Evolutionary conservation across 1,284 basidiomycete species (phyloP), one percentile per base, ranked within the genome.

Genomic region (Hypsizygus ulmarius): DNA sequence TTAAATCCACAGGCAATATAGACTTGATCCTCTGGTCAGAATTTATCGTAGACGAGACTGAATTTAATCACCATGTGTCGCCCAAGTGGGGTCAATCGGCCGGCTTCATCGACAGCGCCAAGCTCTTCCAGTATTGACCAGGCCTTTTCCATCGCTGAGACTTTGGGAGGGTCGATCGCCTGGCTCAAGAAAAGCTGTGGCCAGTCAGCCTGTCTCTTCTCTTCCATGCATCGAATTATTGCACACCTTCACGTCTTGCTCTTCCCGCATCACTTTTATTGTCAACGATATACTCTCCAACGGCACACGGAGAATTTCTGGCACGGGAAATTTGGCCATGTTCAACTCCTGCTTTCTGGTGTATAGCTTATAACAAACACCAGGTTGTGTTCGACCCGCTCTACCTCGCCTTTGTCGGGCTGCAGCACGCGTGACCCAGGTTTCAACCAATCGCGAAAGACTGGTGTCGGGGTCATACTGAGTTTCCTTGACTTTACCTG

Each of bases 221-320:
- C 1, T 6, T 43, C 29, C 27, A 47, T n/a, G 6, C 47, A 53
- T 52, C 27, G 7, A 27, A 16, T n/a, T n/a, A n/a, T n/a, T 28
- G 68, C 63, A 63, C 47, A 85, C 86, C 67, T 86, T 86, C 30
- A 93, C 87, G 63, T 96, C 88, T 53, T 86, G 84, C 11, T 85
- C 70, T 59, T 90, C 84, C 49, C 86, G 75, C 70, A 87, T 87
- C 4, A 84, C 84, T 66, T 95, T 97, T 38, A 94, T 88, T 12
- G 87, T 83, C 45, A 97, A 70, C 15, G 87, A 84, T 15, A 97
- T 75, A 36, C 79, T 87, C 63, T 97, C 93, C 28, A 97, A 70
- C 2, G 94, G 92, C 12, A 91, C 87, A n/a, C 94, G 78, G 43
- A 88, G 74, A 49, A 97, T 97, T 67, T 97, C 94, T 1, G 94